Conservation (phyloP, 768 basidiomycete species). For the Pulveroboletus sp. region DNA sequence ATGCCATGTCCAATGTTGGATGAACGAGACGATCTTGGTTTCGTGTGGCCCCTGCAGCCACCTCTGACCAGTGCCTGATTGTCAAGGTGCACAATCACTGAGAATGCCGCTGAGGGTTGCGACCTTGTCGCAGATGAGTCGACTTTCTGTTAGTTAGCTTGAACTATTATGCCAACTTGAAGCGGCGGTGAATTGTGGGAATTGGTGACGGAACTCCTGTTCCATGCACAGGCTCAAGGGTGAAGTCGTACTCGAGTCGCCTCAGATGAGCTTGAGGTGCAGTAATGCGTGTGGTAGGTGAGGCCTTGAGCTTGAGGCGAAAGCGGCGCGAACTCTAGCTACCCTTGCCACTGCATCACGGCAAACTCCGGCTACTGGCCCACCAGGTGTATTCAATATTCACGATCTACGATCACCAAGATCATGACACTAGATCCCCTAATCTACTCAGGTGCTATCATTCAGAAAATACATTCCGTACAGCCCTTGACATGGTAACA, state of each 20-base stretch:
- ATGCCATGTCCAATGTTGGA: constrained; percentile 38
- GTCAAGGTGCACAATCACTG: neutral
- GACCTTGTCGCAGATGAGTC: constrained; percentile 6
- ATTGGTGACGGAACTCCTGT: neutral
- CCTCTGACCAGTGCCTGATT: neutral
- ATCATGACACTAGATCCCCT: too few species aligned
- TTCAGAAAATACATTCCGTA: neutral
- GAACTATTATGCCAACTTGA: constrained; percentile 7
- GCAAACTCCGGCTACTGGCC: too few species aligned
- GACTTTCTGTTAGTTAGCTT: constrained; percentile 1
- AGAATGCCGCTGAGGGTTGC: constrained; percentile 13
- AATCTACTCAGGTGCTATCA: constrained; percentile 1
- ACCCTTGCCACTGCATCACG: too few species aligned
- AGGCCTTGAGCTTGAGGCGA: neutral
- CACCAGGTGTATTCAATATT: too few species aligned
- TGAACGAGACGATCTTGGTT: constrained; percentile 3
- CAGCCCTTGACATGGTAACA: constrained; percentile 1
- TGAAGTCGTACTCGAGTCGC: constrained; percentile 1
- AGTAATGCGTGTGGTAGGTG: constrained; percentile 5
- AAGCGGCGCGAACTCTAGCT: too few species aligned
- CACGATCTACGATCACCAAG: neutral
- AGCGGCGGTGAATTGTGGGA: constrained; percentile 11
- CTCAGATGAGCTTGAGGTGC: constrained; percentile 24
- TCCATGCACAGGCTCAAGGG: constrained; percentile 12
- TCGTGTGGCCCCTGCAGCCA: too few species aligned